phyloP scores from a whole-genome alignment of 2,329 filamentous ascomycete genomes.

The Ophiocordyceps unilateralis region DNA sequence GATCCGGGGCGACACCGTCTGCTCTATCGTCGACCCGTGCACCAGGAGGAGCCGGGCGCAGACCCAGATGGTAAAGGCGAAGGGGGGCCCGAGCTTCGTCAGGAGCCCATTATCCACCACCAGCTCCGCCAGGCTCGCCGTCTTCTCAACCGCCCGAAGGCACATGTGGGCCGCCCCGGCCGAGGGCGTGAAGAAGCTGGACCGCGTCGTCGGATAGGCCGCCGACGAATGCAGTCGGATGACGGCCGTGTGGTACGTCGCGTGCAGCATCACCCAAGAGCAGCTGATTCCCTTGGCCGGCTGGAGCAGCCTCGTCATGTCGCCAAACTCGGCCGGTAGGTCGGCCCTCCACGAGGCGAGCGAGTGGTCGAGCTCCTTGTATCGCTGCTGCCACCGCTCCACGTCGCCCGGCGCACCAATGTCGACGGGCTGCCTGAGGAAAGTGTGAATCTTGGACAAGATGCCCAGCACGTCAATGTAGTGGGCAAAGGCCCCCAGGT shows the following conservation, averaged over 20 bases:
- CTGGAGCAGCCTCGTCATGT: constrained; percentile 64
- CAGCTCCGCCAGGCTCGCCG: constrained; percentile 61
- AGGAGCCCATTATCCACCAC: constrained; percentile 61
- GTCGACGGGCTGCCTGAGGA: constrained; percentile 76
- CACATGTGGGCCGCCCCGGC: constrained; percentile 75
- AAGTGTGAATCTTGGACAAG: constrained; percentile 72
- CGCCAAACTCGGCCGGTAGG: constrained; percentile 68
- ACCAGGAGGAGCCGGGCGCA: constrained; percentile 74
- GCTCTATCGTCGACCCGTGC: constrained; percentile 78
- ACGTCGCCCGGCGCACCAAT: constrained; percentile 73
- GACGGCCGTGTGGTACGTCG: constrained; percentile 76
- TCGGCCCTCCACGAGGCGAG: constrained; percentile 72
- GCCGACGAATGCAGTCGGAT: constrained; percentile 85
- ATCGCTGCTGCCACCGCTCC: constrained; percentile 75
- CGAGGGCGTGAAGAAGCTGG: constrained; percentile 75
- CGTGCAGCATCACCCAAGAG: constrained; percentile 81
- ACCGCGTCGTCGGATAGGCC: constrained; percentile 78
- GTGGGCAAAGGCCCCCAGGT: constrained; percentile 74
- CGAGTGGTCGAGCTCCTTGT: constrained; percentile 67
- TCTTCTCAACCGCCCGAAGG: constrained; percentile 66
- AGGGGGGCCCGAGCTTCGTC: constrained; percentile 69
- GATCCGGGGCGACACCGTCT: constrained; percentile 64
- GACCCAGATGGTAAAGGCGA: constrained; percentile 87
- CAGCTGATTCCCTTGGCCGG: constrained; percentile 52
- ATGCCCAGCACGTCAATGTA: constrained; percentile 84